Percentiles rank a stretch among this genome's conserved stretches.
Conservation (phyloP, 1,284 basidiomycete genomes). For the Leccinum subrobustum region DNA sequence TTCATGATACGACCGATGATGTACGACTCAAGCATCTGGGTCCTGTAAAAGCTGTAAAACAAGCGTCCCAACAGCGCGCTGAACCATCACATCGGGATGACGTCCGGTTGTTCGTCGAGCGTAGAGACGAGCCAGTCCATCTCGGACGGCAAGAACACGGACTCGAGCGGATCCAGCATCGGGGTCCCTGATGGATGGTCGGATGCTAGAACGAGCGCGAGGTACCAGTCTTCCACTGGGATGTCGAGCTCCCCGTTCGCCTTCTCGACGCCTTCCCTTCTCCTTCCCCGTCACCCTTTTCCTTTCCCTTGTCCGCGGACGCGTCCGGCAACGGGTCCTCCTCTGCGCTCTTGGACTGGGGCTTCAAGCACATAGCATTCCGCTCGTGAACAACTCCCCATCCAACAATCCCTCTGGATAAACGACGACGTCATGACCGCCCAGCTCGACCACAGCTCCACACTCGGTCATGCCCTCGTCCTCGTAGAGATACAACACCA, state of each 20-base stretch:
- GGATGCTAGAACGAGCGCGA: constrained; percentile 76
- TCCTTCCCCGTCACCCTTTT: background rate
- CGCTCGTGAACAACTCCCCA: constrained; percentile 84
- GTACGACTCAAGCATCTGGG: constrained; percentile 75
- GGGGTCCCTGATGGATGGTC: constrained; percentile 57
- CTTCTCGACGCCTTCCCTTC: constrained; percentile 36
- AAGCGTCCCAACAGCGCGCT: constrained; percentile 91
- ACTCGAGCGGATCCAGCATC: constrained; percentile 52
- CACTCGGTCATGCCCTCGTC: constrained; percentile 86
- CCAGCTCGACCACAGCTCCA: constrained; percentile 80
- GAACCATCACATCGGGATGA: constrained; percentile 95
- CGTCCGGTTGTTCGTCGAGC: constrained; percentile 90
- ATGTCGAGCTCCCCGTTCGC: constrained; percentile 52
- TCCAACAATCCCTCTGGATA: constrained; percentile 73
- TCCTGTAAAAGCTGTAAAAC: constrained; percentile 91
- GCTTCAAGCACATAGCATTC: constrained; percentile 79
- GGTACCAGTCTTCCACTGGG: constrained; percentile 90
- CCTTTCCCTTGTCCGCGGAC: constrained; percentile 35
- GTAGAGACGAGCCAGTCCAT: constrained; percentile 84
- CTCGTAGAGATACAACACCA: constrained; percentile 78
- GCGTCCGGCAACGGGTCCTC: constrained; percentile 45
- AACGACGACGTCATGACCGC: constrained; percentile 70
- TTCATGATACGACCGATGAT: constrained; percentile 91
- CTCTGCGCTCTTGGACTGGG: constrained; percentile 38
- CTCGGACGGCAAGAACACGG: constrained; percentile 74